phyloP scores from a whole-genome alignment of 495 filamentous ascomycete species.

The Penicillium paradoxum region DNA sequence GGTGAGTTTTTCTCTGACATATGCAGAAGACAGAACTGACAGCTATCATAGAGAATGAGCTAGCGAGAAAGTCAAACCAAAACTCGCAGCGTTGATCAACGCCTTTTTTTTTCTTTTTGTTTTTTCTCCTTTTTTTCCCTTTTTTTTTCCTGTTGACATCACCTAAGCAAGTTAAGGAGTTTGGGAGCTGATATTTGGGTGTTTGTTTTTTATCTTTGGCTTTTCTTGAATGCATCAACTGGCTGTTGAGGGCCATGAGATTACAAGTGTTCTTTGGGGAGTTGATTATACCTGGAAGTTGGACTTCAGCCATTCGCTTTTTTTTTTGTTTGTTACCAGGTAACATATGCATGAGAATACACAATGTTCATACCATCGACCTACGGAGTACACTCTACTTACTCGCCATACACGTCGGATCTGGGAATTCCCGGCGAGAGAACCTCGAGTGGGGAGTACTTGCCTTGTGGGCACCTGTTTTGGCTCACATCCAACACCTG shows the following conservation, averaged over 20 bases:
- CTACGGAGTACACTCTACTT: too few relatives aligned
- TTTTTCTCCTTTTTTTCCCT: too few relatives aligned
- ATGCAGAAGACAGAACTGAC: constrained; percentile 19
- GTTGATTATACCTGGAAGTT: constrained; percentile 3
- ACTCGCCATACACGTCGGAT: neutral
- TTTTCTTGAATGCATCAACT: neutral
- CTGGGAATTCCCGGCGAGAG: neutral
- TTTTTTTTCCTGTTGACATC: neutral
- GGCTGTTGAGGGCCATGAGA: neutral
- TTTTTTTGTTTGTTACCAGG: neutral
- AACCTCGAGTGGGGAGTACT: neutral
- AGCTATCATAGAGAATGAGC: constrained; percentile 17
- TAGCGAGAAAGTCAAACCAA: constrained; percentile 9
- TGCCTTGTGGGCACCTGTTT: neutral
- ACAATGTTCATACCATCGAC: neutral
- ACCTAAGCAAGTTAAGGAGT: constrained; percentile 7
- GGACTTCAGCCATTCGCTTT: neutral
- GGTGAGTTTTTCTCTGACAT: constrained; percentile 15
- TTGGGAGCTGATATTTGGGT: neutral
- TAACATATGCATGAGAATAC: neutral
- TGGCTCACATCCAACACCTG: neutral
- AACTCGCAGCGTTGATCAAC: constrained; percentile 3
- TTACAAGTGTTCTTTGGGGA: neutral
- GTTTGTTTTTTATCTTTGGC: neutral
- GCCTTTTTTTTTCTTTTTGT: neutral